phyloP scores from a whole-genome alignment of 306 rosid genomes.

The Carpinus viminea region DNA sequence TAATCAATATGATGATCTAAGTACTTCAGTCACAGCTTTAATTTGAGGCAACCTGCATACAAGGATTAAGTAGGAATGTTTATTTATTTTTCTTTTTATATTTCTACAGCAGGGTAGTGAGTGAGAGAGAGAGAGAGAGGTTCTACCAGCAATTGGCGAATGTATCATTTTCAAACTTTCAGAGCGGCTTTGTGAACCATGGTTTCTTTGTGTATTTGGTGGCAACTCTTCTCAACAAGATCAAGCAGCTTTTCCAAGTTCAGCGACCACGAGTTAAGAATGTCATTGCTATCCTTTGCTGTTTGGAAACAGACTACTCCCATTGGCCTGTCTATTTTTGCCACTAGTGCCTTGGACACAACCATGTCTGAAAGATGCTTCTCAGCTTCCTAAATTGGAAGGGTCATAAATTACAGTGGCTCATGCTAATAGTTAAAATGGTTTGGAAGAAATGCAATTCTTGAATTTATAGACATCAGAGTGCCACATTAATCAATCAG shows the following conservation, averaged over 20 bases:
- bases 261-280: conserved; percentile 84
- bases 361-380: conserved; percentile 98
- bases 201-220: conserved; percentile 95
- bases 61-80: background rate
- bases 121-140: background rate
- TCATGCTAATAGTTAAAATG: background rate
- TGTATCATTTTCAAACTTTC: conserved; percentile 48
- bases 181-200: conserved; percentile 90
- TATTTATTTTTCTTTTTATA: background rate
- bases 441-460: background rate
- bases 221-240: conserved; percentile 97
- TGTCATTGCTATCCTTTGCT: conserved; percentile 84
- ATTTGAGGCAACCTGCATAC: conserved; percentile 34
- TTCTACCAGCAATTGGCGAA: conserved; percentile 17
- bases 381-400: conserved; percentile 75
- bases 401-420: conserved; percentile 4
- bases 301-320: conserved; percentile 84
- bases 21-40: conserved; percentile 26
- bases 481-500: conserved; percentile 14
- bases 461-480: background rate
- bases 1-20: conserved; percentile 11
- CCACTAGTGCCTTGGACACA: conserved; percentile 88
- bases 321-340: conserved; percentile 90
- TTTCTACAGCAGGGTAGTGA: background rate
- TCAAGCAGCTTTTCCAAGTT: conserved; percentile 96